Percentiles rank a stretch among this genome's conserved stretches.
Evolutionary conservation across 2,329 filamentous ascomycete species (phyloP).

Genomic region (Xylariaceae sp.): DNA sequence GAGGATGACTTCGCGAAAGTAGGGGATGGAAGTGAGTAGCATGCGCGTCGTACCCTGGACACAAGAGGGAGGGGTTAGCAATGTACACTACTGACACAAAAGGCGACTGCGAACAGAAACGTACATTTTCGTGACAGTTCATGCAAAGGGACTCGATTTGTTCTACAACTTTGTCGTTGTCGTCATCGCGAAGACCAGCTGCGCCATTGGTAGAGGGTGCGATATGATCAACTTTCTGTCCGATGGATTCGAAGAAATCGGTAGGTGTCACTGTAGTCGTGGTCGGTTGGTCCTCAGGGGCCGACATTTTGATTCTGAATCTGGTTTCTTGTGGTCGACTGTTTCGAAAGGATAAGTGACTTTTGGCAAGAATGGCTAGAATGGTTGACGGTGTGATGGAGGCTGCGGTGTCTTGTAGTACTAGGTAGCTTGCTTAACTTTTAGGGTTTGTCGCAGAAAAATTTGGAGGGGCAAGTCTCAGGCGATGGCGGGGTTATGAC

Average conservation of each 20-base stretch:
- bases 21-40: constrained; percentile 90
- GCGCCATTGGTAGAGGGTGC: constrained; percentile 47
- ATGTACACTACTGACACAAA: not conserved
- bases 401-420: no score
- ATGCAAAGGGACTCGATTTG: constrained; percentile 83
- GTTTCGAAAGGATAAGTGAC: not conserved
- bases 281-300: constrained; percentile 47
- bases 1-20: constrained; percentile 96
- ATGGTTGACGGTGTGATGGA: not conserved
- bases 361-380: no score
- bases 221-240: constrained; percentile 64
- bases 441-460: constrained; percentile 30
- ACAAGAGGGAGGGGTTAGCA: constrained; percentile 17
- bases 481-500: constrained; percentile 48
- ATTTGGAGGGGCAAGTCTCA: constrained; percentile 48
- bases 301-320: constrained; percentile 49
- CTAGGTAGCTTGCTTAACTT: no score
- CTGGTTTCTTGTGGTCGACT: not conserved
- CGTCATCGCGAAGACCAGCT: constrained; percentile 35
- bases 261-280: constrained; percentile 42
- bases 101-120: constrained; percentile 26
- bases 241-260: constrained; percentile 69
- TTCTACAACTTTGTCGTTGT: constrained; percentile 62
- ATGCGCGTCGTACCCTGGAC: constrained; percentile 80
- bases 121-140: constrained; percentile 82